A percentile compares a stretch with the other conserved stretches of the same genome.
These are phyloP conservation scores for Kazachstania psychrophila DNA, from an alignment of 805 yeast genomes.

Conservation along the genomic window DNA sequence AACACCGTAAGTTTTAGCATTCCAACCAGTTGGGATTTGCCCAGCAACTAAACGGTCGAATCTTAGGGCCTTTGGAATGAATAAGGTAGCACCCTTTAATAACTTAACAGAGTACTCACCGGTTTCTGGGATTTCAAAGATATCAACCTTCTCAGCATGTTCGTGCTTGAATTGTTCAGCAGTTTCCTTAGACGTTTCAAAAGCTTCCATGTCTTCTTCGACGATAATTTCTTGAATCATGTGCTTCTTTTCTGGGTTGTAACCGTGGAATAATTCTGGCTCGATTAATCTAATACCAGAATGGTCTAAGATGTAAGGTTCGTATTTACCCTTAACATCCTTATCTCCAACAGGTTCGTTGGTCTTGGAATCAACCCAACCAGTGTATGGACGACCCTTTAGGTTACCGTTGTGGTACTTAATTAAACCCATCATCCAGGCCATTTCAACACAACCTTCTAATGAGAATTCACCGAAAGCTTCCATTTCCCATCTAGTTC, in stretches of 20 bases:
- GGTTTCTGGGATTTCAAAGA: slow-evolving; percentile 75
- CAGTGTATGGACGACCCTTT: slow-evolving; percentile 67
- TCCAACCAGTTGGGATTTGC: slow-evolving; percentile 98
- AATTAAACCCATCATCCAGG: slow-evolving; percentile 98
- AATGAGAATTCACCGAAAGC: slow-evolving; percentile 87
- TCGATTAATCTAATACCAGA: slow-evolving; percentile 95
- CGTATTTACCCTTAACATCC: slow-evolving; percentile 88
- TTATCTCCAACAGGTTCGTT: slow-evolving; percentile 88
- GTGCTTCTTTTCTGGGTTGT: slow-evolving; percentile 89
- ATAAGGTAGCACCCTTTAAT: slow-evolving; percentile 86
- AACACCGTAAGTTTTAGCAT: slow-evolving; percentile 90
- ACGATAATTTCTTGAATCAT: slow-evolving; percentile 91
- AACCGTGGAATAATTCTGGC: slow-evolving; percentile 89
- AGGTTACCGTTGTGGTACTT: slow-evolving; percentile 80
- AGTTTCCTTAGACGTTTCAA: slow-evolving; percentile 89
- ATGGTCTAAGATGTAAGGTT: slow-evolving; percentile 78
- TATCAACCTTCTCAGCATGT: slow-evolving; percentile 90
- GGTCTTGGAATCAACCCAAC: slow-evolving; percentile 96
- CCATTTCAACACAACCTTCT: slow-evolving; percentile 98
- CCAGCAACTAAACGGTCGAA: slow-evolving; percentile 60
- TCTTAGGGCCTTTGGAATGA: slow-evolving; percentile 70
- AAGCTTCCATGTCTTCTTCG: slow-evolving; percentile 93
- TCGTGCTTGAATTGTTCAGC: slow-evolving; percentile 90
- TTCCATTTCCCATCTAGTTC: slow-evolving; percentile 99
- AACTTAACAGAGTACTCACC: slow-evolving; percentile 89